Evolutionary conservation across 352 stramenopile genomes (phyloP).

Genomic region (Phytopythium oedochilum): DNA sequence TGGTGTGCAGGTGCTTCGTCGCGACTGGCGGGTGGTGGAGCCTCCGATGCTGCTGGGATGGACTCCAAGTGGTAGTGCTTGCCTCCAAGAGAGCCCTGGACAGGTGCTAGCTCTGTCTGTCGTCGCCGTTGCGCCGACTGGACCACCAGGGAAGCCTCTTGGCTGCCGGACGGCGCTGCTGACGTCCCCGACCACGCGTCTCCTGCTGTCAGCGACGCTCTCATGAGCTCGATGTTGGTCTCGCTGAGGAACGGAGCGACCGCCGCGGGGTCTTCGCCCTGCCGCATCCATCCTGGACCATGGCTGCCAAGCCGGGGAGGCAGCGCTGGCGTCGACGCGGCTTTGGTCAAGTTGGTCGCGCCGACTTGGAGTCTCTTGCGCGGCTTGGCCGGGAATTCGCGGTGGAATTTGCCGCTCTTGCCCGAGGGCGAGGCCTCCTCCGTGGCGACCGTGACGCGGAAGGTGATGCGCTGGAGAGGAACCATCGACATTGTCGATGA

Average conservation of each 20-base stretch:
- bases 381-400: slow-evolving; percentile 45
- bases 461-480: slow-evolving; percentile 59
- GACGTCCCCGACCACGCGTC: not conserved
- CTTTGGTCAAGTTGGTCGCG: slow-evolving; percentile 52
- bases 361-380: slow-evolving; percentile 75
- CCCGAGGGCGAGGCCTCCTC: slow-evolving; percentile 8
- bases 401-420: slow-evolving; percentile 23
- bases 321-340: slow-evolving; percentile 12
- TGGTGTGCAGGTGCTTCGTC: not conserved
- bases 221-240: slow-evolving; percentile 45
- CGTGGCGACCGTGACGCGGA: slow-evolving; percentile 21
- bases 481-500: slow-evolving; percentile 14
- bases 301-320: not conserved
- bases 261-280: slow-evolving; percentile 10
- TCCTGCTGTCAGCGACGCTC: slow-evolving; percentile 15
- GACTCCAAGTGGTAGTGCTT: not conserved
- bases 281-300: not conserved
- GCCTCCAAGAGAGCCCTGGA: not conserved
- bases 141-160: not conserved
- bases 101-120: not conserved
- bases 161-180: not conserved
- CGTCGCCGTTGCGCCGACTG: slow-evolving; percentile 7
- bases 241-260: slow-evolving; percentile 24
- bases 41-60: not conserved
- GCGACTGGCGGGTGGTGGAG: not conserved